Evolutionary conservation across 228 moss, liverwort and hornwort species (phyloP), one percentile per base, ranked within the genome.

Genomic region (Sphagnum fallax): DNA sequence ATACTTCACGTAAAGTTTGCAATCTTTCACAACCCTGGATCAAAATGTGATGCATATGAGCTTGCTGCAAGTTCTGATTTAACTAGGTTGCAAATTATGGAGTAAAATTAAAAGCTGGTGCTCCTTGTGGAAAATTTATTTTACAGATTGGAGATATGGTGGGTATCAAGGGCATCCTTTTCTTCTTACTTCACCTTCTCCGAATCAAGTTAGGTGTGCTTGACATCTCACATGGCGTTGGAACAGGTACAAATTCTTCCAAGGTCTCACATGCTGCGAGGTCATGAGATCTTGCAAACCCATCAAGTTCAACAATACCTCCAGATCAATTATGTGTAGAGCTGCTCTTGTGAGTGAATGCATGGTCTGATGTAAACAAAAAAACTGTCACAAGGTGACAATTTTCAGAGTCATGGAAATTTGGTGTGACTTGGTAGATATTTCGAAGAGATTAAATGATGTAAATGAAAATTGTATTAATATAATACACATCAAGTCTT

Each of bases 141-240:
- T 74, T 63, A 50, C 80, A 93, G 93, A 50, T 77, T 47, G 85
- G 90, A 78, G 92, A 92, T 67, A 2, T 84, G 69, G 60, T 5
- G 5, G 90, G 84, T 16, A 75, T 4, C 72, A 16, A 62, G 69
- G 88, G 79, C 51, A 2, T 88, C 0, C 0, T 69, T 0, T 76
- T 73, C 60, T 0, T 63, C 1, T 60, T 63, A 52, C 60, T 88
- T 16, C 66, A 72, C 14, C 74, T 66, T 6, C 68, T 84, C 52
- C 74, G 84, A 55, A 8, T 57, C 48, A 84, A 73, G 60, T 51
- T 82, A 52, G 80, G 84, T 13, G 69, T 89, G 6, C 10, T 89
- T 32, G 83, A 85, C 47, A 0, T 0, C 12, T 75, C 77, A 61
- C 49, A 74, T 53, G 85, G 89, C 49, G 52, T 5, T 11, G 69